Evolutionary conservation across 176 grass and related monocot species (phyloP), one percentile per base, ranked within the genome.

Genomic region (Carex parvula): DNA sequence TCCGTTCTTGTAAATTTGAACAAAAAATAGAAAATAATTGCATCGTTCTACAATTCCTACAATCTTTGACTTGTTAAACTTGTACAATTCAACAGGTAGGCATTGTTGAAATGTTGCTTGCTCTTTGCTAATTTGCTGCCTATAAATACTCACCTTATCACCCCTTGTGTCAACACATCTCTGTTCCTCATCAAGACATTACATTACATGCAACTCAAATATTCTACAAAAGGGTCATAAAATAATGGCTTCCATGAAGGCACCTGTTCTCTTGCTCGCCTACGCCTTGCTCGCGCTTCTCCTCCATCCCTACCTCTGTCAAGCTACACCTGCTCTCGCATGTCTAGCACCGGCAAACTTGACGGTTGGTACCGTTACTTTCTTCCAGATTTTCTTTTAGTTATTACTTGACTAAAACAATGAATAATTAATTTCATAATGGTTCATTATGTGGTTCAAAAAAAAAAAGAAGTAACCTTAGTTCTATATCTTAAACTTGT

Each of bases 271-370:
- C 15, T 33, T 88, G 64, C 60, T 91, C 41, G 86, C 55, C 1
- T 86, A 88, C 70, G 83, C 79, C 29, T 80, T 91, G 61, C 70
- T 88, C 17, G 60, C 86, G 6, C 50, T 84, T n/a, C 76, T 91
- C 20, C 61, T 79, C 16, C 83, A 88, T 46, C 86, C 83, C 37
- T 88, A 62, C 52, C 68, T 88, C 68, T 88, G 83, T 84, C 82
- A 83, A 44, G 65, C 68, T 1, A 21, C 83, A 4, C 5, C 84
- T 8, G 5, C 60, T 59, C 35, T 2, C 30, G 21, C 20, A 17
- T 17, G 3, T 3, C 22, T 6, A 24, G n/a, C 58, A 32, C 11
- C 61, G 18, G 14, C 63, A 88, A 58, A 58, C 11, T 86, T 56
- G 86, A 91, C 20, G 30, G 89, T 88, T 44, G 74, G 86, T 71